Percentiles rank a stretch among this genome's conserved stretches.
Evolutionary conservation across 768 basidiomycete species (phyloP).

Genomic region (Trametes punicea): DNA sequence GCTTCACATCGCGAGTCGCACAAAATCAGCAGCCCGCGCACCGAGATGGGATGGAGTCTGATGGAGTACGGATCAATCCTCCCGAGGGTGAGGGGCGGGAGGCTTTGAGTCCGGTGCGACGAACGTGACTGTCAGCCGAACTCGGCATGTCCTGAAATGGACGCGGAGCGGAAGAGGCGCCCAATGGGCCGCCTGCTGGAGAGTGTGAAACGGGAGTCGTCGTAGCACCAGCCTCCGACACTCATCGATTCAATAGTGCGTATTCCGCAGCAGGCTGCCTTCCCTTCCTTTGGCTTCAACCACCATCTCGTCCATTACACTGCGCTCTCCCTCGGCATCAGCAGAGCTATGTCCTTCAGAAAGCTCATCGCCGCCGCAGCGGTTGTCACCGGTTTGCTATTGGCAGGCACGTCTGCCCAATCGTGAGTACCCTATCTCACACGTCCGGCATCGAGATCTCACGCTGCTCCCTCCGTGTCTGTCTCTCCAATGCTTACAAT

Average conservation of each 20-base stretch:
- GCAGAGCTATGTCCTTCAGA: slow-evolving; percentile 11
- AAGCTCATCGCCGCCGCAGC: slow-evolving; percentile 13
- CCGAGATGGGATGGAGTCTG: no score
- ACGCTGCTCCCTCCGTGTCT: background rate
- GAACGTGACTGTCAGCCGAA: background rate
- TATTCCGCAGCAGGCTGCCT: slow-evolving; percentile 24
- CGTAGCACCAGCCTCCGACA: no score
- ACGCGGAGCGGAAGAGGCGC: no score
- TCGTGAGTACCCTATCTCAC: slow-evolving; percentile 15
- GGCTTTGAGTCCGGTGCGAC: no score
- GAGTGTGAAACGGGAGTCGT: no score
- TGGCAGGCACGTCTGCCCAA: slow-evolving; percentile 21
- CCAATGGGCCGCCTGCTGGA: background rate
- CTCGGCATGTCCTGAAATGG: background rate
- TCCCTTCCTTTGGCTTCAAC: background rate
- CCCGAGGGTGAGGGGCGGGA: no score
- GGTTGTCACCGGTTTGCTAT: slow-evolving; percentile 18
- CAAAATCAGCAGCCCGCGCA: no score
- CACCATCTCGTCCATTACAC: background rate
- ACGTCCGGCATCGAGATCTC: background rate
- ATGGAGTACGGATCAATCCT: no score
- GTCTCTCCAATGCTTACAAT: background rate
- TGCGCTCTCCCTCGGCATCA: background rate
- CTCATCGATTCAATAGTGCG: no score
- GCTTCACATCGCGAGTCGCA: no score